These are phyloP conservation scores for Parmelia sp. DNA, from an alignment of 495 filamentous ascomycete genomes.

Conservation along the genomic window DNA sequence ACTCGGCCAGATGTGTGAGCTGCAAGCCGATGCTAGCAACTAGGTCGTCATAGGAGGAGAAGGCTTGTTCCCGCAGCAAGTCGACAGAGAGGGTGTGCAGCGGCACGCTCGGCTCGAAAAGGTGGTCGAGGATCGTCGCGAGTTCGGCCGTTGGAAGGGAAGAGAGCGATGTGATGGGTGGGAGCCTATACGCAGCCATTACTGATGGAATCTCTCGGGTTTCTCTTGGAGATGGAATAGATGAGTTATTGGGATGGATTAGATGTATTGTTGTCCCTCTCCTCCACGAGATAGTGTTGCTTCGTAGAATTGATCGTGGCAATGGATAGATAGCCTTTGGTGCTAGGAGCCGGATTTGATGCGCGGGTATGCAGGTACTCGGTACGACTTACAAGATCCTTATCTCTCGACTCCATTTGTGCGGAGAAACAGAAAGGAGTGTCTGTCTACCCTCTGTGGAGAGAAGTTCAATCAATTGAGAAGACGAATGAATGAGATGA, in stretches of 20 bases:
- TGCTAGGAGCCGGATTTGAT: conserved; percentile 1
- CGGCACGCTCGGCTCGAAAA: conserved; percentile 79
- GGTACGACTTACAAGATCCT: background rate
- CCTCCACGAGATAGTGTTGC: background rate
- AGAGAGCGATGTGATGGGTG: conserved; percentile 45
- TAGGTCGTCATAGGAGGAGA: conserved; percentile 54
- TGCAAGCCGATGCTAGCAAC: conserved; percentile 53
- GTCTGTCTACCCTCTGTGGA: background rate
- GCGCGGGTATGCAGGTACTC: conserved; percentile 7
- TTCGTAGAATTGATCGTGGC: background rate
- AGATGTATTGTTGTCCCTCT: background rate
- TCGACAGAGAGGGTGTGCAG: conserved; percentile 67
- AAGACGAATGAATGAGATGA: background rate
- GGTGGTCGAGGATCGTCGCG: conserved; percentile 62
- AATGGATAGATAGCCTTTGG: background rate
- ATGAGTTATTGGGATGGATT: background rate
- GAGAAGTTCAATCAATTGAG: background rate
- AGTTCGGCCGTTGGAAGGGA: conserved; percentile 51
- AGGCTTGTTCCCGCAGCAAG: conserved; percentile 54
- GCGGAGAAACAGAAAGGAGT: background rate
- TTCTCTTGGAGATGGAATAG: background rate
- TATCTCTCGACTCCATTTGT: background rate
- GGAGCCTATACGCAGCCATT: conserved; percentile 35
- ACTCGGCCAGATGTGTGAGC: conserved; percentile 49
- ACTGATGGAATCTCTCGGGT: background rate